These are phyloP conservation scores for Sporisorium graminicola DNA, from an alignment of 1,284 basidiomycete species.

Conservation along the genomic window DNA sequence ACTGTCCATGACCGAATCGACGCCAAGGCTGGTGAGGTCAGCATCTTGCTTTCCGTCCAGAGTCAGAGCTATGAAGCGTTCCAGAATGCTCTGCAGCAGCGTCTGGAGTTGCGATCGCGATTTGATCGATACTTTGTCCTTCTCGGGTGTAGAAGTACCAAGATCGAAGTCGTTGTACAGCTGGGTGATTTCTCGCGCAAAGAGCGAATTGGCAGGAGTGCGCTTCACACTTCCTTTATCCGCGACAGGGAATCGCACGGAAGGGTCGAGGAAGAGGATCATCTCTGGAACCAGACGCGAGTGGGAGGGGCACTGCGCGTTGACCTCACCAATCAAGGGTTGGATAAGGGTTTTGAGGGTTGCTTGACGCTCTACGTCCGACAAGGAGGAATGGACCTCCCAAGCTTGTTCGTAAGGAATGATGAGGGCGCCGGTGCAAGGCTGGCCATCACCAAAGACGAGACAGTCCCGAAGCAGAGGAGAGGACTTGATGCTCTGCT, in stretches of 20 bases:
- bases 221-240: slow-evolving; percentile 51
- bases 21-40: slow-evolving; percentile 72
- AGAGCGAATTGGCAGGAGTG: slow-evolving; percentile 23
- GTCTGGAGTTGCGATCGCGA: slow-evolving; percentile 14
- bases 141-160: slow-evolving; percentile 29
- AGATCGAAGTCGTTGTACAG: slow-evolving; percentile 46
- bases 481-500: slow-evolving; percentile 43
- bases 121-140: slow-evolving; percentile 16
- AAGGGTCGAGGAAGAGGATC: slow-evolving; percentile 26
- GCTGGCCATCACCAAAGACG: slow-evolving; percentile 75
- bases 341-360: slow-evolving; percentile 33
- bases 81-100: slow-evolving; percentile 26
- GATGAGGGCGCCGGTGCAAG: slow-evolving; percentile 75
- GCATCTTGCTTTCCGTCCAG: slow-evolving; percentile 63
- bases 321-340: slow-evolving; percentile 33
- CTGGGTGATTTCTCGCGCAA: slow-evolving; percentile 25
- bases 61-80: slow-evolving; percentile 57
- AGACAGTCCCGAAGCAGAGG: slow-evolving; percentile 73
- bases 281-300: slow-evolving; percentile 48
- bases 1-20: slow-evolving; percentile 76
- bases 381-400: slow-evolving; percentile 56
- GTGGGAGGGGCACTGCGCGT: slow-evolving; percentile 35
- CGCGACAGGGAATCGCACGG: slow-evolving; percentile 22
- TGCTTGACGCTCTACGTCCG: slow-evolving; percentile 24
- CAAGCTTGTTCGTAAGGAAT: slow-evolving; percentile 74